Base-by-base conservation (phyloP, 495 filamentous ascomycete species). In the Pseudevernia furfuracea region DNA sequence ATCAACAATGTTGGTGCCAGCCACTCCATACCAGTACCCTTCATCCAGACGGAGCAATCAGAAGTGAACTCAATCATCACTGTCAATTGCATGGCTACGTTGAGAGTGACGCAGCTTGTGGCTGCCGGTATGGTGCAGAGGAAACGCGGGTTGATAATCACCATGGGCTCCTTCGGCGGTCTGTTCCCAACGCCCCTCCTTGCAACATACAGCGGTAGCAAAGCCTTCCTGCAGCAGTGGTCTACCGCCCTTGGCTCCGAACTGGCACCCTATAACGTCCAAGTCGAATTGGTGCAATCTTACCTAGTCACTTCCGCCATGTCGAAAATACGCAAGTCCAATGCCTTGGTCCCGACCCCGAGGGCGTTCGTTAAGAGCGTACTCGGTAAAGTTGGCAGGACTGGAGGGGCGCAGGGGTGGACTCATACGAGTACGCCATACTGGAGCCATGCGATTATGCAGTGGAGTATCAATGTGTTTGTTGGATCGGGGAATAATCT, bases 211-310 rank as follows among this genome's bases (percentile, higher is more conserved):
- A 95, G 90, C 64, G 95, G 95, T 62, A 90, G 85, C 83, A 99
- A 99, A 79, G 93, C 95, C 32, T 99, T 99, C 82, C 82, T 99
- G 63, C 92, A 97, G 75, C 87, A 95, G 73, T 99, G 95, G 95
- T 96, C 90, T 55, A 86, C 85, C 5, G 84, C 95, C 46, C 84
- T 99, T 3, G 88, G 87, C 34, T 80, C 89, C 15, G 95, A 99
- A 75, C 81, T 97, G 32, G 85, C 86, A 67, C 84, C 84, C 1
- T 78, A 89, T 68, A 88, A 89, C 61, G 85, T 99, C 37, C 85
- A 87, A 52, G 92, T 96, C 48, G 83, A 97, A 71, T 81, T 97
- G 48, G 86, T 94, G 34, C 82, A 97, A 67, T 89, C 87, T 67
- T 93, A 99, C 75, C 84, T 99, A 65, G 90, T 99, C 71, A 92